A percentile compares a stretch with the other conserved stretches of the same genome.
Conservation (phyloP, 2,329 filamentous ascomycete genomes). For the Orbilia brochopaga region DNA sequence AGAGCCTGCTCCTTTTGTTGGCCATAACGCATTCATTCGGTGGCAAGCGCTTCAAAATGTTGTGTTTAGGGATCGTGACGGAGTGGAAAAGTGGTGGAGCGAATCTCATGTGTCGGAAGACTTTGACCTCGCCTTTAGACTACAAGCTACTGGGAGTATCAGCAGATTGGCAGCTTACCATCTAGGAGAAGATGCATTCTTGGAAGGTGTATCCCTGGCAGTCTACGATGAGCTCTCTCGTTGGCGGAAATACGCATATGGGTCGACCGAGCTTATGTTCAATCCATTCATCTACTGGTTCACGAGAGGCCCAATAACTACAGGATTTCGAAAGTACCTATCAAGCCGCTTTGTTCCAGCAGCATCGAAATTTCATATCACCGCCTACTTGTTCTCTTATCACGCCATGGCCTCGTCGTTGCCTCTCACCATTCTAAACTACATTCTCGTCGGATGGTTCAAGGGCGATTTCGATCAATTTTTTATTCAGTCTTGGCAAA, state of each 20-base stretch:
- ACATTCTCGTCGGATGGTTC: slow-evolving; percentile 74
- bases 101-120: slow-evolving; percentile 78
- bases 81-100: slow-evolving; percentile 73
- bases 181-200: slow-evolving; percentile 67
- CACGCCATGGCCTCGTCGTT: slow-evolving; percentile 73
- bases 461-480: slow-evolving; percentile 71
- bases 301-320: slow-evolving; percentile 69
- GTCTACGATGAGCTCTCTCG: slow-evolving; percentile 74
- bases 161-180: slow-evolving; percentile 74
- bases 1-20: slow-evolving; percentile 76
- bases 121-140: slow-evolving; percentile 75
- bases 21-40: slow-evolving; percentile 76
- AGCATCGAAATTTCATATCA: slow-evolving; percentile 72
- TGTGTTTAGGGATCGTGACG: slow-evolving; percentile 63
- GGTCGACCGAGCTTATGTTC: slow-evolving; percentile 74
- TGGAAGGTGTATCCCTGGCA: slow-evolving; percentile 75
- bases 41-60: slow-evolving; percentile 71
- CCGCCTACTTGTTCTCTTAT: slow-evolving; percentile 74
- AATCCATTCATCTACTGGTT: slow-evolving; percentile 70
- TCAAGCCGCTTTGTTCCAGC: slow-evolving; percentile 66
- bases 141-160: slow-evolving; percentile 72
- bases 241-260: slow-evolving; percentile 68
- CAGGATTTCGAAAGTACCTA: slow-evolving; percentile 68
- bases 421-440: slow-evolving; percentile 72
- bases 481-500: slow-evolving; percentile 71